phyloP scores from a whole-genome alignment of 768 basidiomycete species.

The Phanerochaete sordida region DNA sequence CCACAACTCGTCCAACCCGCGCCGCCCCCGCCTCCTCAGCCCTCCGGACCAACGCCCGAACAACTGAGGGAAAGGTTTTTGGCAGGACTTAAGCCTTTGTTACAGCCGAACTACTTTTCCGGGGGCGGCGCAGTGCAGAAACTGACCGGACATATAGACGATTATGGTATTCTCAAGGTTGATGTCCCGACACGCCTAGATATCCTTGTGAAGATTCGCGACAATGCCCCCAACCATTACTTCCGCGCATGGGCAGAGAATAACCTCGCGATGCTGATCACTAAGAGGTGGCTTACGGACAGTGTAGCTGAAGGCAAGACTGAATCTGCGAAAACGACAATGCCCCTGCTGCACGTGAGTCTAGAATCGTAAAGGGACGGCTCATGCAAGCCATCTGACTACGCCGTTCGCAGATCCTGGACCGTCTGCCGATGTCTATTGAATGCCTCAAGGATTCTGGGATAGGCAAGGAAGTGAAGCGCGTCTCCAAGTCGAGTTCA shows the following conservation, averaged over 20 bases:
- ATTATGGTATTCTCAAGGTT: constrained; percentile 61
- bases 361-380: not conserved
- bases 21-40: constrained; percentile 30
- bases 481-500: constrained; percentile 64
- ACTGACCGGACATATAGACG: constrained; percentile 55
- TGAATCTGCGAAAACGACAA: constrained; percentile 59
- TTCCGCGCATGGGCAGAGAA: constrained; percentile 86
- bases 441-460: constrained; percentile 55
- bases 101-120: constrained; percentile 58
- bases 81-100: constrained; percentile 47
- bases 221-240: constrained; percentile 83
- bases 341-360: constrained; percentile 86
- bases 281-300: constrained; percentile 79
- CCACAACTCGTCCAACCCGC: constrained; percentile 9
- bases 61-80: constrained; percentile 56
- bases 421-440: constrained; percentile 74
- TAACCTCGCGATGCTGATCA: constrained; percentile 67
- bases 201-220: constrained; percentile 76
- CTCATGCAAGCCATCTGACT: not conserved
- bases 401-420: constrained; percentile 60
- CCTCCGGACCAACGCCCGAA: constrained; percentile 39
- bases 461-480: constrained; percentile 62
- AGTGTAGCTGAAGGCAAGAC: constrained; percentile 46
- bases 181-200: constrained; percentile 65
- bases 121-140: constrained; percentile 65